These are phyloP conservation scores for Hypoxylon cercidicola DNA, from an alignment of 495 filamentous ascomycete genomes.

Conservation along the genomic window DNA sequence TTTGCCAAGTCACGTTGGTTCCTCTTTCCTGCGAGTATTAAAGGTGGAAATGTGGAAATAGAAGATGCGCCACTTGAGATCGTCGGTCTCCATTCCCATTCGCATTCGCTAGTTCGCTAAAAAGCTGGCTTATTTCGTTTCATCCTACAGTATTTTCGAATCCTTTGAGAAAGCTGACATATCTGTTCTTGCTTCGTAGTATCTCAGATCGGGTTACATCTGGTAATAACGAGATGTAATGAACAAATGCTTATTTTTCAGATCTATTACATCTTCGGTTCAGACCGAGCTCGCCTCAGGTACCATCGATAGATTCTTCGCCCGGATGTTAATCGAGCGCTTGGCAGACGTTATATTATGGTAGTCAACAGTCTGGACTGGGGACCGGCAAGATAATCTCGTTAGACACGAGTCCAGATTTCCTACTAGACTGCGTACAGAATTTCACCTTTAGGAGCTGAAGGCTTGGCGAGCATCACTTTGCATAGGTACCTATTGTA, in stretches of 20 bases:
- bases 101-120: no score
- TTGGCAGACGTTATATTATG: slow-evolving; percentile 21
- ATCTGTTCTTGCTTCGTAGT: background rate
- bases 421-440: background rate
- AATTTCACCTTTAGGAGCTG: background rate
- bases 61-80: background rate
- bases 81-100: no score
- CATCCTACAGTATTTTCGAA: background rate
- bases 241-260: background rate
- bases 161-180: slow-evolving; percentile 17
- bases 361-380: slow-evolving; percentile 15
- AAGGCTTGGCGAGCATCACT: slow-evolving; percentile 3
- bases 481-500: background rate
- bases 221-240: slow-evolving; percentile 9
- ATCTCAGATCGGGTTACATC: slow-evolving; percentile 3
- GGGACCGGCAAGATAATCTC: background rate
- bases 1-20: slow-evolving; percentile 28
- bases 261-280: background rate
- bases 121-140: no score
- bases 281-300: background rate
- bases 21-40: slow-evolving; percentile 14
- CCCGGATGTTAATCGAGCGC: slow-evolving; percentile 1
- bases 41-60: slow-evolving; percentile 22
- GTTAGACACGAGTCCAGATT: background rate
- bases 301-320: background rate